Evolutionary conservation across 1,139 yeast genomes (phyloP).

Genomic region (Scheffersomyces parashehatae): DNA sequence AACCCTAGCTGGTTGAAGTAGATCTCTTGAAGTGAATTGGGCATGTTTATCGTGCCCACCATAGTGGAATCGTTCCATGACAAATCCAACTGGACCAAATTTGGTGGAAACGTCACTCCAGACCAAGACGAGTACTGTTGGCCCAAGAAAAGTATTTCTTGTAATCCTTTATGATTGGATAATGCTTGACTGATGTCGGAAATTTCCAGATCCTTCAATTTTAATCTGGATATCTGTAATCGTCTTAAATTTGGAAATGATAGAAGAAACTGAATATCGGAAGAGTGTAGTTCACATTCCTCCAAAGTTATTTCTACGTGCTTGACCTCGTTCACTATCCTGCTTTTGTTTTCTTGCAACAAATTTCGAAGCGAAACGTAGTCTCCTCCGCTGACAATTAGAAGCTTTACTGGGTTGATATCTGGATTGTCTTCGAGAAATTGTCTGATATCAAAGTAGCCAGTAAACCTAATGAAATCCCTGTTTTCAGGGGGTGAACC

Average conservation of each 20-base stretch:
- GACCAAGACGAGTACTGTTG: slow-evolving; percentile 35
- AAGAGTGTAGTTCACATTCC: slow-evolving; percentile 18
- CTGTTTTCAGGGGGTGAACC: slow-evolving; percentile 13
- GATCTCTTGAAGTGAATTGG: slow-evolving; percentile 20
- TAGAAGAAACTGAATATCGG: slow-evolving; percentile 24
- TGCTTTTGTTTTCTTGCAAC: slow-evolving; percentile 17
- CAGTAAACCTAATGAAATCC: slow-evolving; percentile 26
- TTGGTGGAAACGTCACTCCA: slow-evolving; percentile 18
- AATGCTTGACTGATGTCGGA: slow-evolving; percentile 4
- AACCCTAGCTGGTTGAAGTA: slow-evolving; percentile 36
- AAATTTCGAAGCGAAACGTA: slow-evolving; percentile 28
- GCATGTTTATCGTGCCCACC: slow-evolving; percentile 19
- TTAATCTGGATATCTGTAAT: slow-evolving; percentile 30
- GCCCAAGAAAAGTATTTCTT: slow-evolving; percentile 32
- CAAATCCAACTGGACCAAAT: slow-evolving; percentile 30
- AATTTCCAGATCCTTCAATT: slow-evolving; percentile 12
- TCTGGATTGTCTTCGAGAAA: slow-evolving; percentile 28
- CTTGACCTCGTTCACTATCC: slow-evolving; percentile 15
- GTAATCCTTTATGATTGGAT: slow-evolving; percentile 13
- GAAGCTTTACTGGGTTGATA: slow-evolving; percentile 26
- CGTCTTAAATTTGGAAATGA: slow-evolving; percentile 28
- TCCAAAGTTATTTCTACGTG: slow-evolving; percentile 31
- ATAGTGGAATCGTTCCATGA: slow-evolving; percentile 33
- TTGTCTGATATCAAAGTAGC: slow-evolving; percentile 34
- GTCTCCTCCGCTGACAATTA: slow-evolving; percentile 36